Evolutionary conservation across 257 asterid genomes (phyloP).

Genomic region (Ophiorrhiza pumila): DNA sequence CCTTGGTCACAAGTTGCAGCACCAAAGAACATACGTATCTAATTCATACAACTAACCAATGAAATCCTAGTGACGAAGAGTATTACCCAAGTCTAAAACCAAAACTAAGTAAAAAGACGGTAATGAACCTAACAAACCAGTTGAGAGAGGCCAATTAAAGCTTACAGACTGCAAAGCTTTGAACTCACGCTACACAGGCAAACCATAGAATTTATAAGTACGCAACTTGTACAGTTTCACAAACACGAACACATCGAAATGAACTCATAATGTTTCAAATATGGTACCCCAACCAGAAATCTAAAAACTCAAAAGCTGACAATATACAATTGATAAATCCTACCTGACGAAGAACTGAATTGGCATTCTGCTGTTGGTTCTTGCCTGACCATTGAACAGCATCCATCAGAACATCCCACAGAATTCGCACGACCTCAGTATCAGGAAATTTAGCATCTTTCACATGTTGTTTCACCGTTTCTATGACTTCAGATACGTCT

Average conservation of each 20-base stretch:
- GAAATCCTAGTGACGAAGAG: background rate
- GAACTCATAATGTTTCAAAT: background rate
- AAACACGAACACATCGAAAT: background rate
- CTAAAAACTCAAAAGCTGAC: background rate
- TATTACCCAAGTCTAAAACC: background rate
- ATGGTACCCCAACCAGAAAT: background rate
- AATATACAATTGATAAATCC: background rate
- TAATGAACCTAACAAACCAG: background rate
- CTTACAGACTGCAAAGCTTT: too few species aligned
- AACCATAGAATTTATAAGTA: background rate
- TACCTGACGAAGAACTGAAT: slow-evolving; percentile 91
- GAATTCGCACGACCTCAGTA: slow-evolving; percentile 74
- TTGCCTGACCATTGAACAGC: slow-evolving; percentile 98
- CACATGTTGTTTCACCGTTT: slow-evolving; percentile 87
- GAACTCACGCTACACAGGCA: background rate
- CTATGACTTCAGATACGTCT: slow-evolving; percentile 80
- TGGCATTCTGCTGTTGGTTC: slow-evolving; percentile 96
- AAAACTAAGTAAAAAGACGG: background rate
- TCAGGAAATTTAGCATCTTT: slow-evolving; percentile 92
- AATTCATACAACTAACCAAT: background rate
- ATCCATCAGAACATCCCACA: slow-evolving; percentile 97
- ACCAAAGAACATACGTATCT: background rate
- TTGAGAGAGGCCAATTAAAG: too few species aligned
- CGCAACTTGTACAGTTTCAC: background rate
- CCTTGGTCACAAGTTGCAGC: background rate